Base-by-base conservation (phyloP, 1,284 basidiomycete genomes). In the Neonothopanus nambi region DNA sequence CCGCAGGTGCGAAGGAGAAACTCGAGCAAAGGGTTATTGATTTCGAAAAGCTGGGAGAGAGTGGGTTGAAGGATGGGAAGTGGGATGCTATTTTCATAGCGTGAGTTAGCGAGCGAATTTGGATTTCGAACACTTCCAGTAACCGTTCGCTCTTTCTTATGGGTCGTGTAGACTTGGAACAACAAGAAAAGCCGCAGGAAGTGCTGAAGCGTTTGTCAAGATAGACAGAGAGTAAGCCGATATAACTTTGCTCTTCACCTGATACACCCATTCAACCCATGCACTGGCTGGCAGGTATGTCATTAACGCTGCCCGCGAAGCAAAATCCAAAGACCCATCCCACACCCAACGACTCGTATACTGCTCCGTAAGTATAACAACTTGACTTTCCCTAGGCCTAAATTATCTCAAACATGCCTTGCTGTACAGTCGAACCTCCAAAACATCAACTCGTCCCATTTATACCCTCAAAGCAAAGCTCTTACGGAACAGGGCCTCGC, bases 31-130 rank as follows among this genome's bases (percentile, higher is more conserved):
- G 79, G 59, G 66, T 68, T 1, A 74, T 91, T 54, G 79, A 89
- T 63, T 89, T 85, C 61, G 87, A 89, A 62, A 81, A 82, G 48
- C 59, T 88, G 4, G 75, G 76, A 15, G 72, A 74, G 37, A 71
- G 75, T 0, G 78, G 75, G 23, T 57, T 88, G 57, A 72, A 70
- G 35, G 73, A 78, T 0, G 79, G 75, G 3, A 76, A 79, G 39
- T 87, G 84, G 81, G 86, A 90, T 65, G 81, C 84, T n/a, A 81
- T 91, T 0, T 83, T 81, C 56, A 75, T 83, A 48, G 72, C 79
- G 79, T 81, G 56, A 45, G 77, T 71, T 11, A 5, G 5, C 5
- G 11, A 13, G 7, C 20, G 30, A 47, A 18, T 23, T 45, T 9
- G 40, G 11, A 12, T 23, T 2, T 12, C 4, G 20, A 40, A 40